Conservation (phyloP, 1,284 basidiomycete genomes). For the Puccinia polysora region DNA sequence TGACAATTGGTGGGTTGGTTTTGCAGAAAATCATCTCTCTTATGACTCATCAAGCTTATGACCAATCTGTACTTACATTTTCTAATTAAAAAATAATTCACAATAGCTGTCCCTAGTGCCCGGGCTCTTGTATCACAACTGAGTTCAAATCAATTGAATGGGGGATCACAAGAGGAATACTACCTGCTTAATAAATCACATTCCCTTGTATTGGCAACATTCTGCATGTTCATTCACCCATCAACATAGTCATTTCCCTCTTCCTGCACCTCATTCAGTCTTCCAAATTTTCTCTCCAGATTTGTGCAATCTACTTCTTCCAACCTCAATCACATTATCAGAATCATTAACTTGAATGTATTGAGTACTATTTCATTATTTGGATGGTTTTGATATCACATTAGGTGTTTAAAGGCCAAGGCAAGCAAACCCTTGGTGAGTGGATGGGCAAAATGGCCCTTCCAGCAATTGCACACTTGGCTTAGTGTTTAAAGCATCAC, state of each 20-base stretch:
- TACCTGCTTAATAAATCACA: constrained; percentile 10
- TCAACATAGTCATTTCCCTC: constrained; percentile 14
- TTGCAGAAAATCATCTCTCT: no score
- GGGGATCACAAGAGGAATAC: constrained; percentile 23
- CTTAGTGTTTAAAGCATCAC: no score
- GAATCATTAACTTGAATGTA: constrained; percentile 86
- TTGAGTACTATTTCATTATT: constrained; percentile 75
- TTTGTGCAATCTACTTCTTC: constrained; percentile 49
- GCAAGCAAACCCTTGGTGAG: no score
- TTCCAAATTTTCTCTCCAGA: constrained; percentile 51
- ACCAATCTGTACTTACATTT: no score
- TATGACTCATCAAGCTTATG: neutral
- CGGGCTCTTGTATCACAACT: constrained; percentile 12
- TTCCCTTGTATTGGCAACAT: constrained; percentile 6
- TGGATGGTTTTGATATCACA: constrained; percentile 83
- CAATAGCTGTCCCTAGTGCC: constrained; percentile 22
- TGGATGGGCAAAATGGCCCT: no score
- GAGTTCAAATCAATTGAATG: constrained; percentile 5
- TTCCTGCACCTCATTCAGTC: constrained; percentile 10
- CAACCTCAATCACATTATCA: constrained; percentile 68
- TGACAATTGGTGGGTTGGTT: constrained; percentile 21
- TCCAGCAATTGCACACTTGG: no score
- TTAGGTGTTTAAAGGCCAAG: no score
- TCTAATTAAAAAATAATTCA: no score
- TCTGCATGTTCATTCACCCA: constrained; percentile 19